Conservation (phyloP, 441 rosid species). For the Hura crepitans region DNA sequence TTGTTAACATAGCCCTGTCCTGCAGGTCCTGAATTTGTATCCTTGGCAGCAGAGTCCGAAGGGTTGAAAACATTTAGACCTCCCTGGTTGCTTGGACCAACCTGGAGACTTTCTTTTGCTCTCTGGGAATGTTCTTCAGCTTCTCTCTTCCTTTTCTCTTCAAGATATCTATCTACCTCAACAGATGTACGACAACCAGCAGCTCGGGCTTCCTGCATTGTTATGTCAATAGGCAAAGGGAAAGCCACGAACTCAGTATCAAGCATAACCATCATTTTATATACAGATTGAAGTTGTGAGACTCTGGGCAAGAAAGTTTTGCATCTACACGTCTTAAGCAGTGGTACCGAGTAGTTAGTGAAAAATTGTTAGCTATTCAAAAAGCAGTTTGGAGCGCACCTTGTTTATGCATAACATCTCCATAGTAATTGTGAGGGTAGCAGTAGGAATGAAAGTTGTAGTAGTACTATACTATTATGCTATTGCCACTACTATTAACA, state of each 20-base stretch:
- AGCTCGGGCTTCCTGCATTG: constrained; percentile 72
- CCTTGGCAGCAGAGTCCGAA: constrained; percentile 42
- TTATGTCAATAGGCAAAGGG: neutral
- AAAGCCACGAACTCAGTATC: neutral
- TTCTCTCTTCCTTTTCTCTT: constrained; percentile 62
- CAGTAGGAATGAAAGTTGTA: neutral
- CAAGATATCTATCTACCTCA: constrained; percentile 73
- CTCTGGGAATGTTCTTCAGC: constrained; percentile 68
- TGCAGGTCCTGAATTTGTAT: constrained; percentile 45
- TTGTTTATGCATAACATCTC: neutral
- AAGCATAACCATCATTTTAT: neutral
- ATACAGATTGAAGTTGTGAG: neutral
- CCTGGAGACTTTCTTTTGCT: constrained; percentile 56
- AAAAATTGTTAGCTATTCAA: neutral
- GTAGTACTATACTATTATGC: too few species aligned
- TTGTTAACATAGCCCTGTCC: constrained; percentile 56
- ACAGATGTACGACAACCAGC: constrained; percentile 85
- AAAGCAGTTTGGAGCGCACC: neutral
- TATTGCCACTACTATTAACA: too few species aligned
- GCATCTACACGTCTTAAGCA: neutral
- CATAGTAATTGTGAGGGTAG: neutral
- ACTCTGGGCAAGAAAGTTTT: neutral
- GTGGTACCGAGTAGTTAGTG: neutral
- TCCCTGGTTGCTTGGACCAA: constrained; percentile 44
- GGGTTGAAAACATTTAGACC: constrained; percentile 39